Percentiles rank a stretch among this genome's conserved stretches.
Conservation (phyloP, 148 eudicot species). For the Cornus controversa region DNA sequence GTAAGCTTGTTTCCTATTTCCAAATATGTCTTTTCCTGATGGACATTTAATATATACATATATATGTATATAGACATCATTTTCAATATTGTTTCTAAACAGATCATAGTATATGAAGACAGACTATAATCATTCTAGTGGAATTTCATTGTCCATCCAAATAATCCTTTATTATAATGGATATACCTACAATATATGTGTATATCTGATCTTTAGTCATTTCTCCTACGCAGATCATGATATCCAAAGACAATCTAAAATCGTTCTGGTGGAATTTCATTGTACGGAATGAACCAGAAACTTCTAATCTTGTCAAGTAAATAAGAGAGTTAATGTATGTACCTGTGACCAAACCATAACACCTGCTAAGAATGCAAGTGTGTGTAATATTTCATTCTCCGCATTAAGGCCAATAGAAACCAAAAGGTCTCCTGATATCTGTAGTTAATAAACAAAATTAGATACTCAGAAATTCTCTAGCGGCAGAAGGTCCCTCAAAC, state of each 20-base stretch:
- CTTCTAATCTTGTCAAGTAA: conserved; percentile 1
- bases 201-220: too few relatives aligned
- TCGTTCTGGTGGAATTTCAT: background rate
- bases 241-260: background rate
- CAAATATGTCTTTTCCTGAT: background rate
- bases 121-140: background rate
- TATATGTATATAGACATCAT: too few relatives aligned
- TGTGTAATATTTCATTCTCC: conserved; percentile 88
- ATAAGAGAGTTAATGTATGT: conserved; percentile 6
- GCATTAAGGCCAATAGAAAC: conserved; percentile 57
- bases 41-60: too few relatives aligned
- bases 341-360: conserved; percentile 99
- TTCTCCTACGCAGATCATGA: background rate
- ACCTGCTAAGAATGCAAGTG: conserved; percentile 92
- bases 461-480: background rate
- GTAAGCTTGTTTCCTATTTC: background rate
- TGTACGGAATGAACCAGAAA: background rate
- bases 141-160: background rate
- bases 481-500: conserved; percentile 6
- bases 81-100: background rate
- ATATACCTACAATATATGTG: too few relatives aligned
- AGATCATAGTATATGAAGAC: background rate
- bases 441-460: conserved; percentile 19
- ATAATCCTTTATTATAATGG: too few relatives aligned
- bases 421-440: conserved; percentile 72